Conservation (phyloP, 2,329 filamentous ascomycete genomes). For the Bipolaris cookei region DNA sequence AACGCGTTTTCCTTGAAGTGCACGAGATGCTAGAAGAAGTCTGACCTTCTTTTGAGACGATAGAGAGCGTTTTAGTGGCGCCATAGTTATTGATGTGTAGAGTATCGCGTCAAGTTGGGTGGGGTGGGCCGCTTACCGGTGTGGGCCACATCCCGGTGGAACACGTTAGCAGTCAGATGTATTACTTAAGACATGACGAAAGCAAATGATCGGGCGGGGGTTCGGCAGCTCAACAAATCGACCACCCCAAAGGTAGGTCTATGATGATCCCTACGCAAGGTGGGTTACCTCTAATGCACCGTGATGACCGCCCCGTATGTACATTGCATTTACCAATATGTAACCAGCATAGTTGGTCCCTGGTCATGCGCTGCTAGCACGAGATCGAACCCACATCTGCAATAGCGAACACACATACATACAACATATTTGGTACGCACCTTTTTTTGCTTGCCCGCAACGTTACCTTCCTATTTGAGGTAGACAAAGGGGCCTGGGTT, state of each 20-base stretch:
- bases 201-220: too few species aligned
- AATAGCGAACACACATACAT: neutral
- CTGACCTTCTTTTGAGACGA: too few species aligned
- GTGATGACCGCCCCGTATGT: slow-evolving; percentile 3
- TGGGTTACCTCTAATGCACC: slow-evolving; percentile 6
- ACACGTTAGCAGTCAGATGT: too few species aligned
- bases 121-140: too few species aligned
- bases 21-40: too few species aligned
- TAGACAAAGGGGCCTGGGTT: neutral
- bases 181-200: too few species aligned
- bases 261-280: slow-evolving; percentile 7
- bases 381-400: neutral
- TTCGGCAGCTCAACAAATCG: slow-evolving; percentile 13
- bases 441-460: neutral
- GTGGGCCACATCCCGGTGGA: too few species aligned
- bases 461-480: slow-evolving; percentile 1
- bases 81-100: too few species aligned
- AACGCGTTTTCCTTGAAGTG: too few species aligned
- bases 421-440: too few species aligned
- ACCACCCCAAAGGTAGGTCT: neutral
- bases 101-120: too few species aligned
- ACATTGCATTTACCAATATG: neutral
- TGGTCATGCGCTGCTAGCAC: slow-evolving; percentile 7
- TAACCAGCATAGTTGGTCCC: neutral
- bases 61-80: too few species aligned